phyloP scores from a whole-genome alignment of 305 asterid genomes.

The Solanum hybrid region DNA sequence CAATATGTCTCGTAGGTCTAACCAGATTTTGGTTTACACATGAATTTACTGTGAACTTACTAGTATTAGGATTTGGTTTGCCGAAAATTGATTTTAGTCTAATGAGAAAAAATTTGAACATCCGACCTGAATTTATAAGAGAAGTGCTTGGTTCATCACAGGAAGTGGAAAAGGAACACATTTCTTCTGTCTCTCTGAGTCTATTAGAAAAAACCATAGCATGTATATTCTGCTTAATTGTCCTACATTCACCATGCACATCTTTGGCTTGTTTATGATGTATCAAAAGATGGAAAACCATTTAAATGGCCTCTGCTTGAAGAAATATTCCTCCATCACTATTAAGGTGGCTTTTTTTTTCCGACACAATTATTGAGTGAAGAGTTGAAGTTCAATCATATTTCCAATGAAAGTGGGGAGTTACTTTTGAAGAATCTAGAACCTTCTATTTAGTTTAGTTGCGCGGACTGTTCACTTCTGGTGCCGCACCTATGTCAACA shows the following conservation, averaged over 20 bases:
- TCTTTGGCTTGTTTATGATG: background rate
- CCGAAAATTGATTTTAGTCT: background rate
- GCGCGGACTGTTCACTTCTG: background rate
- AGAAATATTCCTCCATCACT: background rate
- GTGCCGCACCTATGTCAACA: background rate
- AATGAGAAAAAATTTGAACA: background rate
- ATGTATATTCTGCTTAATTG: background rate
- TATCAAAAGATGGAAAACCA: background rate
- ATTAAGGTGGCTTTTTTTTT: background rate
- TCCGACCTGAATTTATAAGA: background rate
- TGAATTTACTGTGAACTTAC: background rate
- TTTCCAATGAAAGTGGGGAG: background rate
- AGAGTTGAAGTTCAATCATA: background rate
- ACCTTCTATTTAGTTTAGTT: background rate
- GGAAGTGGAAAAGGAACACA: background rate
- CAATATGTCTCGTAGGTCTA: background rate
- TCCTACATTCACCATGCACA: background rate
- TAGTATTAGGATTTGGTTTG: background rate
- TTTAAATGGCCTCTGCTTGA: background rate
- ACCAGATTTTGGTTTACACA: background rate
- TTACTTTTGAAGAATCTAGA: background rate
- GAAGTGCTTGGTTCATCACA: background rate
- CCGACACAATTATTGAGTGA: background rate
- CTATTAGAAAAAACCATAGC: background rate
- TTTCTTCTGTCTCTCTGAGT: background rate